Evolutionary conservation across 805 yeast species (phyloP), one percentile per base, ranked within the genome.

Genomic region (Martiniozyma abietophila): DNA sequence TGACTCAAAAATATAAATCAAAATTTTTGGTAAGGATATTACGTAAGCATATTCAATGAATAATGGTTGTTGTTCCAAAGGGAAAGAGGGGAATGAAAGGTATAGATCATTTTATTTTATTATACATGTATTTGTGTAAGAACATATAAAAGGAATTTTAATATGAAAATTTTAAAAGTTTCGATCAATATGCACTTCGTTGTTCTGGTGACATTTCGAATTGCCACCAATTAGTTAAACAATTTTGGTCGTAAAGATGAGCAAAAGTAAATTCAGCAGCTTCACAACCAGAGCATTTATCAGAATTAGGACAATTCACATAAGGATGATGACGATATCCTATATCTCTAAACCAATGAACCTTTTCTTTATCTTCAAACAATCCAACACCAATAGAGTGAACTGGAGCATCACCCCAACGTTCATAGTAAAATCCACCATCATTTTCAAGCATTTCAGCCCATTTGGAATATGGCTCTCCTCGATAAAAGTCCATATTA

Each of bases 321-420:
- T 80, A 85, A 1, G 95, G 95, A 36, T 61, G 63, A 53, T 83
- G 94, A 35, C 60, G 62, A 51, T 83, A 82, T 0, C 92, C 94
- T 34, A 83, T 76, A 48, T 82, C 94, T 51, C 84, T 69, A 52
- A 86, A 86, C 92, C 94, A 85, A 51, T 85, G 95, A 24, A 85
- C 66, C 35, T 69, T 65, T 7, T 62, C 53, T 45, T 71, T 77
- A 46, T 80, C 85, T 6, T 78, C 82, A 51, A 85, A 81, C 33
- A 83, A 51, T 6, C 74, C 71, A 23, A 83, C 56, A 0, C 89
- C 95, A 28, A 85, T 49, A 3, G 86, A 74, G 52, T 83, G 92
- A 2, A 84, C 92, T 0, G 95, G 95, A 0, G 94, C 95, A 60
- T 84, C 95, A 3, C 95, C 95, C 95, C 95, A 84, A 37, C 95